Conservation (phyloP, 768 basidiomycete genomes). For the Trametes maxima region DNA sequence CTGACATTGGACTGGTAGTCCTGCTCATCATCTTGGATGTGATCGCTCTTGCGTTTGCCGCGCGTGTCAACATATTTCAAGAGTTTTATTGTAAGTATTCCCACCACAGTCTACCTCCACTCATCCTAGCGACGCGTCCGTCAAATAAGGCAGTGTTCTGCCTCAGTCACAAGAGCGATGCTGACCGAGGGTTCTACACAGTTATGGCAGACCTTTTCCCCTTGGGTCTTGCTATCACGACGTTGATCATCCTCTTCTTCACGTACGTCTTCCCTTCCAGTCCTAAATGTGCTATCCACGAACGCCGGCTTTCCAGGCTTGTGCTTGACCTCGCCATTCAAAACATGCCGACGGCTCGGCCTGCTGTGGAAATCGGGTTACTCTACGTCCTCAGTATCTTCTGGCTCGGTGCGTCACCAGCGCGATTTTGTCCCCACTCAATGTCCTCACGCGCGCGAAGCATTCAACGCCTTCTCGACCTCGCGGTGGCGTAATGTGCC, state of each 20-base stretch:
- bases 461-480: slow-evolving; percentile 64
- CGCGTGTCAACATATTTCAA: slow-evolving; percentile 57
- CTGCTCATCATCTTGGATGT: slow-evolving; percentile 49
- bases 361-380: slow-evolving; percentile 50
- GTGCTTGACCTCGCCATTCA: slow-evolving; percentile 44
- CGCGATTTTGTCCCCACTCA: background rate
- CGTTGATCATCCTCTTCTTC: slow-evolving; percentile 44
- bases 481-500: slow-evolving; percentile 55
- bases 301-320: slow-evolving; percentile 37
- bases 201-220: slow-evolving; percentile 63
- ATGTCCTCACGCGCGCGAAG: background rate
- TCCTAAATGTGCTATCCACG: background rate
- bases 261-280: background rate
- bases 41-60: slow-evolving; percentile 53
- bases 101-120: background rate
- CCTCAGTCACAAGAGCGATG: background rate
- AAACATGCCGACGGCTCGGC: slow-evolving; percentile 47
- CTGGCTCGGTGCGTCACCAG: slow-evolving; percentile 49
- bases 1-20: slow-evolving; percentile 33
- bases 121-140: background rate
- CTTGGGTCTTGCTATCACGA: slow-evolving; percentile 57
- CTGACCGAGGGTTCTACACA: slow-evolving; percentile 25
- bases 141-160: background rate
- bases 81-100: slow-evolving; percentile 58
- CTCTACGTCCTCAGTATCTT: slow-evolving; percentile 50